Evolutionary conservation across 495 filamentous ascomycete species (phyloP).

Genomic region (Penicillium psychrofluorescens): DNA sequence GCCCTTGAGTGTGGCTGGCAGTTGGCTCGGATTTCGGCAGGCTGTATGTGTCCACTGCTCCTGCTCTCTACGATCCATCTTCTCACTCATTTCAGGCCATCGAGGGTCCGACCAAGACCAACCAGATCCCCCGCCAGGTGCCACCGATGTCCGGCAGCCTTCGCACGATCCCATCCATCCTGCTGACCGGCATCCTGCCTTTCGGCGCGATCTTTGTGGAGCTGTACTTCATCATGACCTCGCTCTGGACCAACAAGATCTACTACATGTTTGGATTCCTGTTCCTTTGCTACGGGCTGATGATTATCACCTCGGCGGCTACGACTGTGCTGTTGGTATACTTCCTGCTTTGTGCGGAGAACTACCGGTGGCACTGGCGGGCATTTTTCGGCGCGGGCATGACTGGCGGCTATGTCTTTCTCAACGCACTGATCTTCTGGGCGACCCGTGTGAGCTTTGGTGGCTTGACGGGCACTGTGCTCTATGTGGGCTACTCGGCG

Average conservation of each 20-base stretch:
- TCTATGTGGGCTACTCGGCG: constrained; percentile 90
- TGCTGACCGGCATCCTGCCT: constrained; percentile 83
- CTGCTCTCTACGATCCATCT: background rate
- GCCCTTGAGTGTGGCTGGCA: constrained; percentile 81
- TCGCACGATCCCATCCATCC: constrained; percentile 75
- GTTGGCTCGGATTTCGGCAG: constrained; percentile 84
- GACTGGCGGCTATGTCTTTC: constrained; percentile 82
- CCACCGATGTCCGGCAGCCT: constrained; percentile 76
- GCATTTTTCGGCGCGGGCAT: constrained; percentile 83
- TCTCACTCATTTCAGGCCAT: constrained; percentile 37
- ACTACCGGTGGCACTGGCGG: constrained; percentile 99
- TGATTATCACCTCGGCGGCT: constrained; percentile 91
- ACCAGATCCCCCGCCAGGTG: constrained; percentile 96
- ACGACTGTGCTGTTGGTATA: constrained; percentile 91
- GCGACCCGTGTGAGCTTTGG: constrained; percentile 75
- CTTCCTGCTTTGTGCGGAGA: constrained; percentile 89
- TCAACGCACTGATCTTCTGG: constrained; percentile 84
- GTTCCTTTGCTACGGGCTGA: constrained; percentile 93
- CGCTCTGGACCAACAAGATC: constrained; percentile 93
- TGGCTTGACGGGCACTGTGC: constrained; percentile 73
- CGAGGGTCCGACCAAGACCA: constrained; percentile 80
- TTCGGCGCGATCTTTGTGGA: constrained; percentile 97
- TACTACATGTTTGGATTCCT: constrained; percentile 99
- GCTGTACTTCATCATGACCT: constrained; percentile 97
- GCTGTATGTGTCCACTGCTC: constrained; percentile 22